A percentile compares a stretch with the other conserved stretches of the same genome.
These are phyloP conservation scores for Mortierella hygrophila DNA, from an alignment of 192 early-diverging fungal genomes.

Conservation along the genomic window DNA sequence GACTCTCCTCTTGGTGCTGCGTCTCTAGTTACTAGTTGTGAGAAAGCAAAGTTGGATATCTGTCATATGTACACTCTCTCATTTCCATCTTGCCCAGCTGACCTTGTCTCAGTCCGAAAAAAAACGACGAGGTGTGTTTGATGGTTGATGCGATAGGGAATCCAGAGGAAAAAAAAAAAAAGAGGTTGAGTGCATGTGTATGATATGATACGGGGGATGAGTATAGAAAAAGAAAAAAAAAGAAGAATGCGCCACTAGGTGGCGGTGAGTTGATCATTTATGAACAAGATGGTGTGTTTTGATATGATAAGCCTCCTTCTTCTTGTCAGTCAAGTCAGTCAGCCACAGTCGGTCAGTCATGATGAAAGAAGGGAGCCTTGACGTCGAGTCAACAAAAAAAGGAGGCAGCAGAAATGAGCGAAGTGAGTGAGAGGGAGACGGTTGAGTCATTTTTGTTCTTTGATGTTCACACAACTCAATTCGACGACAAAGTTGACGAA, in stretches of 20 bases:
- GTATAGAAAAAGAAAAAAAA: neutral
- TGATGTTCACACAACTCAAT: neutral
- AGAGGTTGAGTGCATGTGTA: neutral
- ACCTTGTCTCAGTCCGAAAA: neutral
- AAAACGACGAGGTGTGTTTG: neutral
- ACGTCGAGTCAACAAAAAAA: neutral
- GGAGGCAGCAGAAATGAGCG: neutral
- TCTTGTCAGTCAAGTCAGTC: too few species aligned
- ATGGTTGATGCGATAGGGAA: neutral
- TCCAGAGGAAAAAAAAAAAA: neutral
- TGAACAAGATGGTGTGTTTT: neutral
- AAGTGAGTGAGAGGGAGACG: neutral
- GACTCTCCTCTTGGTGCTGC: neutral
- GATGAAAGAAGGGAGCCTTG: neutral
- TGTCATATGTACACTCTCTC: too few species aligned
- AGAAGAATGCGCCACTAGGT: neutral
- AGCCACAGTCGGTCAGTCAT: neutral
- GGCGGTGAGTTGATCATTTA: too few species aligned
- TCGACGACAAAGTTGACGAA: neutral
- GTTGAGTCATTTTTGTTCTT: slow-evolving; percentile 15
- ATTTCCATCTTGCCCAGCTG: neutral
- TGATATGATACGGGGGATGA: neutral
- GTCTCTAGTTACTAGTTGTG: neutral
- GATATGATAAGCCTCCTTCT: neutral
- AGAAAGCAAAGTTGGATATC: too few species aligned